Evolutionary conservation across 768 basidiomycete genomes (phyloP).

Genomic region (Brasilioporus rufonigricans): DNA sequence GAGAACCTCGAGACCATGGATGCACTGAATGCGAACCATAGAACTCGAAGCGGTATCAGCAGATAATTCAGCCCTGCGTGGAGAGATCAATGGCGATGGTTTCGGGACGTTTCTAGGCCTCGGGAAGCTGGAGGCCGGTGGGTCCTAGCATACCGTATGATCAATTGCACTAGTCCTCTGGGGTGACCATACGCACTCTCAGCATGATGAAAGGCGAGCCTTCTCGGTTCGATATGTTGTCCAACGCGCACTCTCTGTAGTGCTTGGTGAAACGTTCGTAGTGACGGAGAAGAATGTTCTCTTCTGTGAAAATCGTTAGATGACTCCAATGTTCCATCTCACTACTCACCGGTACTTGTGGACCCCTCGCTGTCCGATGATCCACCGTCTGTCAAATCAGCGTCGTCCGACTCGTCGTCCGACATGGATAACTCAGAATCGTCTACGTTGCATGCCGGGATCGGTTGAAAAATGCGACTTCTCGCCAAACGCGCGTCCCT

Average conservation of each 20-base stretch:
- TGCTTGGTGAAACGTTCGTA: conserved; percentile 51
- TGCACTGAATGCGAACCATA: conserved; percentile 38
- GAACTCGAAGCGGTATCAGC: neutral
- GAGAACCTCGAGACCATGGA: conserved; percentile 38
- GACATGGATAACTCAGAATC: conserved; percentile 53
- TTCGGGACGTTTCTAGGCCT: neutral
- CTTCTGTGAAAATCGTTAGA: conserved; percentile 22
- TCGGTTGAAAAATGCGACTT: conserved; percentile 48
- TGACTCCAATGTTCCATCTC: neutral
- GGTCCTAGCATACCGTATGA: conserved; percentile 9
- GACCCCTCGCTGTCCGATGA: conserved; percentile 39
- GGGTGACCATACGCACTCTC: conserved; percentile 36
- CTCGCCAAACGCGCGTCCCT: conserved; percentile 74
- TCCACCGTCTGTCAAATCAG: conserved; percentile 56
- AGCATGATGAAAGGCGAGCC: conserved; percentile 44
- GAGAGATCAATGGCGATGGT: conserved; percentile 1
- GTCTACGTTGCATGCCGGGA: conserved; percentile 17
- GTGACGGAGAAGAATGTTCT: conserved; percentile 35
- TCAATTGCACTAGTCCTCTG: neutral
- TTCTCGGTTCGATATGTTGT: conserved; percentile 43
- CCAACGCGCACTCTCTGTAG: conserved; percentile 39
- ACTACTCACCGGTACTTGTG: conserved; percentile 35
- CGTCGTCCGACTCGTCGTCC: conserved; percentile 80
- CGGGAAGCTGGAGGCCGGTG: conserved; percentile 8
- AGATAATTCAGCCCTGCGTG: conserved; percentile 2